These are phyloP conservation scores for Clavulina sp. DNA, from an alignment of 768 basidiomycete species.

Conservation along the genomic window DNA sequence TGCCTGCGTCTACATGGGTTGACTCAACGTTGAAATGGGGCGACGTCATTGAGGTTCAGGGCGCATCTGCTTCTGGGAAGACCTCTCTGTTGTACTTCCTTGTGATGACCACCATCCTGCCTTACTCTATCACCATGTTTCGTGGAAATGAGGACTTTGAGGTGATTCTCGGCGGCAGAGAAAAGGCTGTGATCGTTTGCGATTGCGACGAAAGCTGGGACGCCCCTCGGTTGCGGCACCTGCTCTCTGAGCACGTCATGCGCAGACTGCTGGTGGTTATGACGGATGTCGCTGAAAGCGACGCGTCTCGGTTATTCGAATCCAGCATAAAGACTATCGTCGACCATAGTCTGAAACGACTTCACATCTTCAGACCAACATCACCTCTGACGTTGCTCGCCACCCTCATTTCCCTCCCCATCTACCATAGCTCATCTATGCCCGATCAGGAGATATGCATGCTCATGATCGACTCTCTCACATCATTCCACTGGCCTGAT, in stretches of 20 bases:
- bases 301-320: background rate
- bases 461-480: constrained; percentile 58
- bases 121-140: constrained; percentile 15
- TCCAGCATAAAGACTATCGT: constrained; percentile 15
- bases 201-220: constrained; percentile 58
- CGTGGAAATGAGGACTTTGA: background rate
- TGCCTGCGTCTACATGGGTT: constrained; percentile 1
- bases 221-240: constrained; percentile 31
- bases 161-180: constrained; percentile 36
- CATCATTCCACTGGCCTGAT: constrained; percentile 64
- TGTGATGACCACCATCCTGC: constrained; percentile 40
- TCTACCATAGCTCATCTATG: constrained; percentile 32
- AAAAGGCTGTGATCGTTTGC: constrained; percentile 44
- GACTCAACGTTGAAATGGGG: constrained; percentile 28
- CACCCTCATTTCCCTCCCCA: constrained; percentile 40
- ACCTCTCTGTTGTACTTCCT: constrained; percentile 59
- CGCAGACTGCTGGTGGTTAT: constrained; percentile 4
- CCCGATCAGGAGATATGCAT: constrained; percentile 41
- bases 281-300: background rate
- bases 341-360: constrained; percentile 27
- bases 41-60: constrained; percentile 62
- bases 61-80: constrained; percentile 57
- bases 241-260: constrained; percentile 34
- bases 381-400: constrained; percentile 53
- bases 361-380: constrained; percentile 54